These are phyloP conservation scores for Diutina neorugosa DNA, from an alignment of 1,139 yeast genomes.

Conservation along the genomic window DNA sequence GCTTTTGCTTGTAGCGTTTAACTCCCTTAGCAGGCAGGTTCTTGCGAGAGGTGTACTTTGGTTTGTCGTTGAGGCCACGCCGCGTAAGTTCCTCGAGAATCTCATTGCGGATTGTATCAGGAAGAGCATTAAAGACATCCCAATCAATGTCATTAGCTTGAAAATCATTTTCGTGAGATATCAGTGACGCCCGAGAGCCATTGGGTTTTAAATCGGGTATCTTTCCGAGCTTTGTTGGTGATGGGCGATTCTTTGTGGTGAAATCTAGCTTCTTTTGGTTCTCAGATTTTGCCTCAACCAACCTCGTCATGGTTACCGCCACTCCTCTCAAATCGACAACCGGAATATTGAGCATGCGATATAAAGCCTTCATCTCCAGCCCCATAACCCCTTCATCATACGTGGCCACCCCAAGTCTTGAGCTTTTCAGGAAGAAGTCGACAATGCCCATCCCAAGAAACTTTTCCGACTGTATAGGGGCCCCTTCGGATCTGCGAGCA, in stretches of 20 bases:
- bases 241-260: neutral
- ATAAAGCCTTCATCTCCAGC: constrained; percentile 46
- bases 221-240: constrained; percentile 6
- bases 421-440: constrained; percentile 47
- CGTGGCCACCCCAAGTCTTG: constrained; percentile 53
- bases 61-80: constrained; percentile 14
- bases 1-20: constrained; percentile 5
- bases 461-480: constrained; percentile 68
- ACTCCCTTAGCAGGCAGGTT: constrained; percentile 5
- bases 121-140: constrained; percentile 43
- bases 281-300: constrained; percentile 19
- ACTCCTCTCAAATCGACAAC: constrained; percentile 68
- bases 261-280: constrained; percentile 5
- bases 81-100: constrained; percentile 30
- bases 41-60: neutral
- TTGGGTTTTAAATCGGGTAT: constrained; percentile 8
- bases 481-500: constrained; percentile 49
- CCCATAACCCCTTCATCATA: constrained; percentile 50
- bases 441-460: constrained; percentile 78
- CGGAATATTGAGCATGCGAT: constrained; percentile 45
- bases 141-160: constrained; percentile 28
- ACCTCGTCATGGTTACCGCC: constrained; percentile 52
- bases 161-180: neutral
- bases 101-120: constrained; percentile 39
- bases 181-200: constrained; percentile 7